A percentile compares a stretch with the other conserved stretches of the same genome.
phyloP scores from a whole-genome alignment of 257 asterid genomes.

The Penstemon davidsonii region DNA sequence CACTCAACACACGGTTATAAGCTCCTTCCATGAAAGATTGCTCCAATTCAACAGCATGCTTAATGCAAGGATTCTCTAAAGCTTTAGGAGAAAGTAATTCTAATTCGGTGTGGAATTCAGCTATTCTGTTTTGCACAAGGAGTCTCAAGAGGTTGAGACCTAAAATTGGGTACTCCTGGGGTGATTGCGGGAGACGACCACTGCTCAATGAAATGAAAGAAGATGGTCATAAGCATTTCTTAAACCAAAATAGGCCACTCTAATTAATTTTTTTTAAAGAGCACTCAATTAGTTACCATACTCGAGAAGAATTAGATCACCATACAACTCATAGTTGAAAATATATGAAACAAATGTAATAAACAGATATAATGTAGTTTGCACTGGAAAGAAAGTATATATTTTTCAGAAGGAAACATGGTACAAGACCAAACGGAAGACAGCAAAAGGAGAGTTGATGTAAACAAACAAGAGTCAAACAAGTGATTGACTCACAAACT shows the following conservation, averaged over 20 bases:
- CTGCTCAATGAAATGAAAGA: slow-evolving; percentile 50
- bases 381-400: no score
- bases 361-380: background rate
- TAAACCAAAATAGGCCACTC: background rate
- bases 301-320: background rate
- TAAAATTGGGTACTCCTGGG: slow-evolving; percentile 81
- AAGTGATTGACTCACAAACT: no score
- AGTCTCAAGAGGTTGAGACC: slow-evolving; percentile 96
- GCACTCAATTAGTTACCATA: background rate
- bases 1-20: slow-evolving; percentile 79
- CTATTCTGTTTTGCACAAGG: slow-evolving; percentile 89
- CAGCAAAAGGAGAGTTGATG: background rate
- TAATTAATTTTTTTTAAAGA: background rate
- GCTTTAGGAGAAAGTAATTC: slow-evolving; percentile 74
- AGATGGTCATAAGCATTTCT: slow-evolving; percentile 16
- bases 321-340: background rate
- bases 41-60: slow-evolving; percentile 91
- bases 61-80: slow-evolving; percentile 79
- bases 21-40: slow-evolving; percentile 98
- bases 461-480: no score
- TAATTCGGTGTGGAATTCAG: slow-evolving; percentile 87
- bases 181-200: slow-evolving; percentile 65
- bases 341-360: background rate
- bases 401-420: background rate
- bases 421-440: background rate